These are phyloP conservation scores for Ramichloridium luteum DNA, from an alignment of 2,329 filamentous ascomycete genomes.

Conservation along the genomic window DNA sequence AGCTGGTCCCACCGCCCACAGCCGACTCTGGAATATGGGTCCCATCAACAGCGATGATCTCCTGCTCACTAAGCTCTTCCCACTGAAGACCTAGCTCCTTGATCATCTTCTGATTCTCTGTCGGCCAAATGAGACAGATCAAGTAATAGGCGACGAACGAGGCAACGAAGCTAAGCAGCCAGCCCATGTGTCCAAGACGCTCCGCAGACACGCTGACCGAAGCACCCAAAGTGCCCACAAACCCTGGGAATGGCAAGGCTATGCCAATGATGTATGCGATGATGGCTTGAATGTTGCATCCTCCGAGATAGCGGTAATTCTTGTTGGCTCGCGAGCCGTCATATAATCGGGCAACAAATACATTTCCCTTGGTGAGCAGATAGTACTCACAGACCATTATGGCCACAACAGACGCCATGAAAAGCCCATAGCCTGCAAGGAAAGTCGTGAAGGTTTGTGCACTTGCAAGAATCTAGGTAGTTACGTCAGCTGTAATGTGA, in stretches of 20 bases:
- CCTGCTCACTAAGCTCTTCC: constrained; percentile 15
- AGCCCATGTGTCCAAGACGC: constrained; percentile 44
- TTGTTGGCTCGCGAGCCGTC: constrained; percentile 36
- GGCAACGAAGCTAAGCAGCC: constrained; percentile 48
- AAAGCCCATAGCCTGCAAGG: constrained; percentile 47
- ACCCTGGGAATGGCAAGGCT: constrained; percentile 43
- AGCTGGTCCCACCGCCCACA: too few species aligned
- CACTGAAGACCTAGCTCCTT: constrained; percentile 23
- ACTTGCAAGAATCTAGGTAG: constrained; percentile 40
- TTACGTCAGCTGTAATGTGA: too few species aligned
- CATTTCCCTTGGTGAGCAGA: constrained; percentile 34
- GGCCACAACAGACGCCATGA: constrained; percentile 50
- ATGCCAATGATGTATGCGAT: constrained; percentile 47
- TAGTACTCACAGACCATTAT: constrained; percentile 51
- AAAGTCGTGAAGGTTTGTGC: constrained; percentile 49
- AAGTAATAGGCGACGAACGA: constrained; percentile 43
- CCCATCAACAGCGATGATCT: too few species aligned
- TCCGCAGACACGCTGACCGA: constrained; percentile 22
- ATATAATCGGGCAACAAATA: constrained; percentile 26
- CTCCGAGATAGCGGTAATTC: constrained; percentile 40
- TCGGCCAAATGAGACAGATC: constrained; percentile 30
- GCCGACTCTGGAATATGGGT: too few species aligned
- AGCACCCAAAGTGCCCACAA: constrained; percentile 33
- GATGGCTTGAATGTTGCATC: constrained; percentile 48
- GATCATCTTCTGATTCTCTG: constrained; percentile 25